Percentiles rank a stretch among this genome's conserved stretches.
Evolutionary conservation across 129 eudicot genomes (phyloP).

Genomic region (sunflower (Helianthus annuus)): DNA sequence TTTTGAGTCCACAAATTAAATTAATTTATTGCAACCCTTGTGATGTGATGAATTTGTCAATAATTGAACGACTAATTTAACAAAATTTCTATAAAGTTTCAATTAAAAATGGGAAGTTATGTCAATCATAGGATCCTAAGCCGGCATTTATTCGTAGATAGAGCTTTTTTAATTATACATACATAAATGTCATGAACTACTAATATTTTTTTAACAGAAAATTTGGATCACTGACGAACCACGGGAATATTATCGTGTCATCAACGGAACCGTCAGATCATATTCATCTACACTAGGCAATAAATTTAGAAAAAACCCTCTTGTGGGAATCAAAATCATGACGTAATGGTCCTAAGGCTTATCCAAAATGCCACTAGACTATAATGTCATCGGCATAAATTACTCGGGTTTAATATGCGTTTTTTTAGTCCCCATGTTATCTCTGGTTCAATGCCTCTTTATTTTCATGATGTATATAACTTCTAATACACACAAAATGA

Average conservation of each 20-base stretch:
- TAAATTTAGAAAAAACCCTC: too few species aligned
- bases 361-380: too few species aligned
- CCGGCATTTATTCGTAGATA: background rate
- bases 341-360: too few species aligned
- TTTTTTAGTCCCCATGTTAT: background rate
- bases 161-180: background rate
- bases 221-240: too few species aligned
- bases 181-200: background rate
- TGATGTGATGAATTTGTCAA: constrained; percentile 6
- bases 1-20: background rate
- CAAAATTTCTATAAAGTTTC: background rate
- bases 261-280: too few species aligned
- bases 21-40: background rate
- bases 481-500: too few species aligned
- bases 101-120: constrained; percentile 6
- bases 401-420: background rate
- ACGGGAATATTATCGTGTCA: too few species aligned
- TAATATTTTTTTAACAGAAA: background rate
- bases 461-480: background rate
- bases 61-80: background rate
- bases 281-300: too few species aligned
- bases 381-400: too few species aligned
- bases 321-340: too few species aligned
- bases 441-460: background rate
- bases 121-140: constrained; percentile 4